Evolutionary conservation across 2,329 filamentous ascomycete species (phyloP).

Genomic region (Arthrobotrys entomopaga): DNA sequence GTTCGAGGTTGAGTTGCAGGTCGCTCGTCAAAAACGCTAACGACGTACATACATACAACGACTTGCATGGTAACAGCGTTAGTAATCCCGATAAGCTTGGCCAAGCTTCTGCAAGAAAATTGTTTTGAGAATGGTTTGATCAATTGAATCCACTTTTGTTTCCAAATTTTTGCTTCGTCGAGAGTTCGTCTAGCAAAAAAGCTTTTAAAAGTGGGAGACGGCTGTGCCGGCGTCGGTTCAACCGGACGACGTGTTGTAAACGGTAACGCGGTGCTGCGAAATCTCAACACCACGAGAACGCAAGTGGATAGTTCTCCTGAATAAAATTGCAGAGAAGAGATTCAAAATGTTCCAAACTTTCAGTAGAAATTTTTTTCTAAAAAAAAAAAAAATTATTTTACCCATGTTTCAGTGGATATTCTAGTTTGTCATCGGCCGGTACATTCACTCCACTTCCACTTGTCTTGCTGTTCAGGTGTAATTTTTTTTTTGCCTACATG

Average conservation of each 20-base stretch:
- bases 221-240: slow-evolving; percentile 43
- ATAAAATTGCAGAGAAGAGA: no score
- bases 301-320: not conserved
- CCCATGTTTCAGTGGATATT: no score
- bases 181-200: not conserved
- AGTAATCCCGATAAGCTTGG: slow-evolving; percentile 23
- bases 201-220: slow-evolving; percentile 13
- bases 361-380: no score
- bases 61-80: slow-evolving; percentile 13
- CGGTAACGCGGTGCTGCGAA: not conserved
- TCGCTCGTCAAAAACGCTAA: not conserved
- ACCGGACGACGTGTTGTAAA: slow-evolving; percentile 38
- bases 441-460: no score
- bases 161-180: not conserved
- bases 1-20: slow-evolving; percentile 2
- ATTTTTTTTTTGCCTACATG: no score
- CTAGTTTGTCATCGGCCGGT: no score
- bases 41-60: no score
- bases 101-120: slow-evolving; percentile 1
- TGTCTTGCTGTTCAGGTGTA: no score
- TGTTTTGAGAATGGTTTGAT: slow-evolving; percentile 18
- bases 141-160: not conserved
- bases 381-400: no score
- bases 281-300: not conserved
- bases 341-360: no score